Evolutionary conservation across 2,329 filamentous ascomycete genomes (phyloP).

Genomic region (Neopestalotiopsis rosae): DNA sequence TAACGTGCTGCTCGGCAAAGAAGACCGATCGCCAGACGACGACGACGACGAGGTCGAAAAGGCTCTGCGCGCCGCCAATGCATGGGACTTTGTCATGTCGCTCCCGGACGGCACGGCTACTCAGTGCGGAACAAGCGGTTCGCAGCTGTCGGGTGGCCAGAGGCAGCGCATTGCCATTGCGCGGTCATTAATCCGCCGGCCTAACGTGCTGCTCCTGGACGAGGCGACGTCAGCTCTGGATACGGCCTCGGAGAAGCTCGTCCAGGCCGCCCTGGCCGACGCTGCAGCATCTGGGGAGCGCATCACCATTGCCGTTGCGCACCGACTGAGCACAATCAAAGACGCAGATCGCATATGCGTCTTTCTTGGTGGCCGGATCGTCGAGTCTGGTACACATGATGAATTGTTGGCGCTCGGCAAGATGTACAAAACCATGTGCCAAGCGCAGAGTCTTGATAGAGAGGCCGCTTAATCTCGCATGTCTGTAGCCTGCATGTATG

Average conservation of each 20-base stretch:
- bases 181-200: slow-evolving; percentile 47
- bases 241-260: slow-evolving; percentile 21
- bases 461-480: background rate
- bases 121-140: slow-evolving; percentile 52
- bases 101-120: slow-evolving; percentile 53
- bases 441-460: slow-evolving; percentile 7
- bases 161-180: slow-evolving; percentile 51
- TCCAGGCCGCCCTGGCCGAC: slow-evolving; percentile 21
- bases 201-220: slow-evolving; percentile 48
- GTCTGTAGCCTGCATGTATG: background rate
- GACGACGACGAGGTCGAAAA: slow-evolving; percentile 21
- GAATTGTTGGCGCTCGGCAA: slow-evolving; percentile 40
- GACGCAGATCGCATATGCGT: slow-evolving; percentile 61
- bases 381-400: slow-evolving; percentile 58
- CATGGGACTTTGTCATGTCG: slow-evolving; percentile 52
- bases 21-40: background rate
- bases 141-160: slow-evolving; percentile 43
- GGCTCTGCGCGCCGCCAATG: slow-evolving; percentile 24
- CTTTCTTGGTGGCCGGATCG: slow-evolving; percentile 56
- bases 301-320: slow-evolving; percentile 32
- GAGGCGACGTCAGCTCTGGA: slow-evolving; percentile 35
- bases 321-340: slow-evolving; percentile 33
- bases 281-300: slow-evolving; percentile 20
- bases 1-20: slow-evolving; percentile 15
- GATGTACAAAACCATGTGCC: slow-evolving; percentile 7